A percentile compares a stretch with the other conserved stretches of the same genome.
Evolutionary conservation across 108 stramenopile species (phyloP).

Genomic region (Chaetoceros muelleri): DNA sequence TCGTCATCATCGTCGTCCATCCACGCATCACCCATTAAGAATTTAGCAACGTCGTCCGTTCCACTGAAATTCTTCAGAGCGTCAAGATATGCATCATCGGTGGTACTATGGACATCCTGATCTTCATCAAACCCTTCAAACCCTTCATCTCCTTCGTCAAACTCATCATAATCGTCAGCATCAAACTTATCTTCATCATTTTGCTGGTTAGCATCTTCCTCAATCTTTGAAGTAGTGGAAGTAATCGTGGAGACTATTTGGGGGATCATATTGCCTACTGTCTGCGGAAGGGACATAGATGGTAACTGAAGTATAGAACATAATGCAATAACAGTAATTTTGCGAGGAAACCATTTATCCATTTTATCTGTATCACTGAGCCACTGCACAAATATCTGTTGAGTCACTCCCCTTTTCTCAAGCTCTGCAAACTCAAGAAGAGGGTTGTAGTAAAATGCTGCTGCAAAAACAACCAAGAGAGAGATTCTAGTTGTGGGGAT

Average conservation of each 20-base stretch:
- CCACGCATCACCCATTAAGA: slow-evolving; percentile 75
- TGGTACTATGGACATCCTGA: slow-evolving; percentile 74
- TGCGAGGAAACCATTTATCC: slow-evolving; percentile 63
- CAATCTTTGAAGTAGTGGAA: slow-evolving; percentile 43
- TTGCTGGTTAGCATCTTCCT: slow-evolving; percentile 57
- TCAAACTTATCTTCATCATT: slow-evolving; percentile 24
- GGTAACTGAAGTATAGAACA: slow-evolving; percentile 57
- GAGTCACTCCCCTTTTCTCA: slow-evolving; percentile 74
- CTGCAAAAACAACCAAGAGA: slow-evolving; percentile 77
- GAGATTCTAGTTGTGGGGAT: slow-evolving; percentile 56
- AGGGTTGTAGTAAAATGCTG: slow-evolving; percentile 85
- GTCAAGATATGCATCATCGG: slow-evolving; percentile 74
- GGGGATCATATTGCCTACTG: slow-evolving; percentile 42
- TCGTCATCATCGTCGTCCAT: slow-evolving; percentile 79
- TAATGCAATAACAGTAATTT: slow-evolving; percentile 73
- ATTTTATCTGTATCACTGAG: slow-evolving; percentile 46
- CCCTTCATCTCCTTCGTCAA: slow-evolving; percentile 42
- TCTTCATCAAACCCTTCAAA: slow-evolving; percentile 73
- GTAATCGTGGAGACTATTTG: slow-evolving; percentile 57
- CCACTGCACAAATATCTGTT: slow-evolving; percentile 79
- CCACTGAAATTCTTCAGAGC: slow-evolving; percentile 61
- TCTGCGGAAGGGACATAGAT: slow-evolving; percentile 47
- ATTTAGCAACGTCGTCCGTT: slow-evolving; percentile 70
- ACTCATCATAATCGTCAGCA: slow-evolving; percentile 27
- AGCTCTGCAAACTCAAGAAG: slow-evolving; percentile 71